These are phyloP conservation scores for Paramecium bursaria DNA, from an alignment of 73 alveolate species.

Conservation along the genomic window DNA sequence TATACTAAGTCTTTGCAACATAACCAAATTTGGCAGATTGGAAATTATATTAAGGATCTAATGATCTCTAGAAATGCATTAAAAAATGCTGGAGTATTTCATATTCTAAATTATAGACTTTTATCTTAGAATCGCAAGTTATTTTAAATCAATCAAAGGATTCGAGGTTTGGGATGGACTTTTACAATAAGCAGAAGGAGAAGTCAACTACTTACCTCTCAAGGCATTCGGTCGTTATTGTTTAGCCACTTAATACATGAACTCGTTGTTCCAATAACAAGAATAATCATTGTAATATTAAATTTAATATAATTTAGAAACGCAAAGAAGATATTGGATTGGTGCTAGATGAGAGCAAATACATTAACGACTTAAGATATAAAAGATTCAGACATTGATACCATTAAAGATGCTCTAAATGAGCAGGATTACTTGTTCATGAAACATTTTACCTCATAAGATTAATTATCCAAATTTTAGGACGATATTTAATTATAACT, in stretches of 20 bases:
- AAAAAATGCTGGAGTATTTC: constrained; percentile 12
- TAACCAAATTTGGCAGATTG: constrained; percentile 50
- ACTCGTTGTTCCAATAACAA: neutral
- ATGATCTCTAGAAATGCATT: constrained; percentile 16
- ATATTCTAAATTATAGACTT: too few species aligned
- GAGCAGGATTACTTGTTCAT: constrained; percentile 8
- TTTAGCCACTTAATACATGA: constrained; percentile 10
- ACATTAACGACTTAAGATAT: constrained; percentile 71
- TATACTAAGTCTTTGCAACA: constrained; percentile 5
- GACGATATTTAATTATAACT: constrained; percentile 72
- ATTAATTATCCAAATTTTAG: constrained; percentile 1
- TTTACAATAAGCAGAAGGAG: constrained; percentile 37
- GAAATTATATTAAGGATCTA: constrained; percentile 31
- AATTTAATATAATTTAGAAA: constrained; percentile 13
- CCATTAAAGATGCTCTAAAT: constrained; percentile 56
- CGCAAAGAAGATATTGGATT: constrained; percentile 56
- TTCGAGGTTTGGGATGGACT: constrained; percentile 60
- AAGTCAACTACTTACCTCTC: constrained; percentile 37
- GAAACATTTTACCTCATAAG: constrained; percentile 41
- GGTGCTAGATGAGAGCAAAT: constrained; percentile 65
- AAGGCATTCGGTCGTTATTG: constrained; percentile 12
- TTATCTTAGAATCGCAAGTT: constrained; percentile 9
- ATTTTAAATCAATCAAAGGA: constrained; percentile 36
- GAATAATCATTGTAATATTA: constrained; percentile 7
- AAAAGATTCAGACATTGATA: constrained; percentile 75